A percentile compares a stretch with the other conserved stretches of the same genome.
Conservation (phyloP, 2,329 filamentous ascomycete genomes). For the Lachnellula arida region DNA sequence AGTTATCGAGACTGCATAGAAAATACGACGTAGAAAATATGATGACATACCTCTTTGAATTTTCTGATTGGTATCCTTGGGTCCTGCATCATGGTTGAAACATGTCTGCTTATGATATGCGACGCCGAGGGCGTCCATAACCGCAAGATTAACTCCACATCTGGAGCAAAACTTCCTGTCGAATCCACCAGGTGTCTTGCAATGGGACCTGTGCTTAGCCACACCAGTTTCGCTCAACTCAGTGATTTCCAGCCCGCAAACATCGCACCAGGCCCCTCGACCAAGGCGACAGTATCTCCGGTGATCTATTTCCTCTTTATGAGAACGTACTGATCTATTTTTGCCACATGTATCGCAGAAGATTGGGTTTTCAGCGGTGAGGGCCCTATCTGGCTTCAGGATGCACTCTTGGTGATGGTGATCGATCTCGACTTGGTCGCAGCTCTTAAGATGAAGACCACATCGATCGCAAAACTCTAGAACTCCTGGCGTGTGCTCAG, state of each 20-base stretch:
- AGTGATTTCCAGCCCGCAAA: slow-evolving; percentile 2
- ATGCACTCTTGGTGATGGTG: slow-evolving; percentile 3
- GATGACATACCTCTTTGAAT: too few relatives aligned
- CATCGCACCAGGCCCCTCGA: background rate
- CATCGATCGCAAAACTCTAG: slow-evolving; percentile 22
- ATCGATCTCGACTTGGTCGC: background rate
- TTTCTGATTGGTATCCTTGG: too few relatives aligned
- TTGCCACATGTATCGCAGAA: slow-evolving; percentile 7
- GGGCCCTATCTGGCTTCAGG: background rate
- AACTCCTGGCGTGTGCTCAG: slow-evolving; percentile 18
- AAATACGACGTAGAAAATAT: too few relatives aligned
- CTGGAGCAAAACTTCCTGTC: background rate
- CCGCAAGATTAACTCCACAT: background rate
- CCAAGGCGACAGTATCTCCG: background rate
- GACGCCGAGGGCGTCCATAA: background rate
- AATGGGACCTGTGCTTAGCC: background rate
- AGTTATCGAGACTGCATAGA: too few relatives aligned
- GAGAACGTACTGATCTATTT: slow-evolving; percentile 1
- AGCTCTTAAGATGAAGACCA: background rate
- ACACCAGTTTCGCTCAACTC: background rate
- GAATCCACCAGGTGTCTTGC: background rate
- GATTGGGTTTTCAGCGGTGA: background rate
- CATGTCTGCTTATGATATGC: background rate
- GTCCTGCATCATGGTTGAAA: background rate
- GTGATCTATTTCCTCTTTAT: slow-evolving; percentile 1